Base-by-base conservation (phyloP, 208 protist genomes). In the Acanthamoeba lenticulata region DNA sequence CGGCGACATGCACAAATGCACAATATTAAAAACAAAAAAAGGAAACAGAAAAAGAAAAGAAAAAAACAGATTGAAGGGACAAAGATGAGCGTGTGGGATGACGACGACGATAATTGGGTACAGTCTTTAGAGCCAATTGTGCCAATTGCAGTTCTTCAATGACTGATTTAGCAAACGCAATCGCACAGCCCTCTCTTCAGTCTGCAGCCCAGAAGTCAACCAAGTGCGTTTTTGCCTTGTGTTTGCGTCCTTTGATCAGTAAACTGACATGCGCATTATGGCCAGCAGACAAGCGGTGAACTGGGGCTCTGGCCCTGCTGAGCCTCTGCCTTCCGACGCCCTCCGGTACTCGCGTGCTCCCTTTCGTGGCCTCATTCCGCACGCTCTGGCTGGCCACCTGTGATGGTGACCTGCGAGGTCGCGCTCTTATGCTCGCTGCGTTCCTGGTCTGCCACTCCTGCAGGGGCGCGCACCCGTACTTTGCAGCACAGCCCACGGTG, bases 401-500 rank as follows among this genome's bases (percentile, higher is more conserved):
- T n/a, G n/a, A n/a, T n/a, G n/a, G n/a, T n/a, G n/a, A n/a, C n/a
- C n/a, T n/a, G n/a, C n/a, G n/a, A n/a, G n/a, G n/a, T n/a, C n/a
- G n/a, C n/a, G n/a, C n/a, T n/a, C n/a, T n/a, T n/a, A 52, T 15
- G 9, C 45, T 52, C 45, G 45, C 45, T 52, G 9, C 15, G 45
- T 52, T 15, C 15, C 45, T 52, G 45, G 45, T 52, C 45, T 15
- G 45, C n/a, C n/a, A n/a, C n/a, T n/a, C n/a, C 5, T 52, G 60
- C 60, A 74, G 77, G 77, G 34, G 44, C 24, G 77, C 34, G 19
- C 77, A 86, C 44, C 77, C 77, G 29, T 86, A 42, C 40, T 86
- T 86, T 86, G 77, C 77, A 3, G 77, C 77, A 4, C 77, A 86
- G n/a, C 77, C 77, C 21, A 86, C 21, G 45, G 77, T 86, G 44